phyloP scores from a whole-genome alignment of 1,284 basidiomycete genomes.

The Xerocomus minutiporus region DNA sequence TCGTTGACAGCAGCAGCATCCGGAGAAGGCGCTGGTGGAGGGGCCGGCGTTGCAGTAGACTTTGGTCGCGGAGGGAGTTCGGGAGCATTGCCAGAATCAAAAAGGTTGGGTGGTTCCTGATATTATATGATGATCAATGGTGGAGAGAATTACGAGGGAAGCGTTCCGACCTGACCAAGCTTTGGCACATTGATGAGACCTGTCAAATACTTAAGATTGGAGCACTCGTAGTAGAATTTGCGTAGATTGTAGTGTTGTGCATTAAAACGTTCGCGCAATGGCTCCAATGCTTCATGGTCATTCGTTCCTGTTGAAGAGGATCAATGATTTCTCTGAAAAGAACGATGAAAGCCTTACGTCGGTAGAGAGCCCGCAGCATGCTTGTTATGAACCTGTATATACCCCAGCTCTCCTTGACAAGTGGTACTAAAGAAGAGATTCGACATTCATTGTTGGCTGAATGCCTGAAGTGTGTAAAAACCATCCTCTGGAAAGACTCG shows the following conservation, averaged over 20 bases:
- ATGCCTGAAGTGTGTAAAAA: conserved; percentile 88
- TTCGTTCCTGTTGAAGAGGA: conserved; percentile 64
- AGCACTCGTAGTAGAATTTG: conserved; percentile 97
- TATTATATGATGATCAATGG: conserved; percentile 1
- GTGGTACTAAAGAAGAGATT: conserved; percentile 87
- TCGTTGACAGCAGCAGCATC: conserved; percentile 81
- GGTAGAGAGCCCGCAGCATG: conserved; percentile 93
- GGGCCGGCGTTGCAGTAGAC: conserved; percentile 53
- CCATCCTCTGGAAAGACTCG: conserved; percentile 93
- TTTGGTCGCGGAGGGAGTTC: conserved; percentile 86
- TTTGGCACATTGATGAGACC: conserved; percentile 96
- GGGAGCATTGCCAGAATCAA: conserved; percentile 78
- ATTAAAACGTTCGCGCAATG: conserved; percentile 79
- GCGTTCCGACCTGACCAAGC: conserved; percentile 69
- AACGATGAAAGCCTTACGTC: conserved; percentile 54
- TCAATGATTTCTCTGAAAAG: conserved; percentile 6
- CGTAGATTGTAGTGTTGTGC: conserved; percentile 87
- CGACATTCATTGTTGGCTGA: conserved; percentile 93
- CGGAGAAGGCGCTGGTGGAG: conserved; percentile 65
- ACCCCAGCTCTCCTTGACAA: conserved; percentile 96
- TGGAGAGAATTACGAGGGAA: neutral
- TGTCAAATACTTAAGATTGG: conserved; percentile 93
- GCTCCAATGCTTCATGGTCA: conserved; percentile 81
- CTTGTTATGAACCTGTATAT: conserved; percentile 97
- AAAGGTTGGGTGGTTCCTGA: conserved; percentile 91